Conservation (phyloP, 805 yeast species). For the Candida patagonica region DNA sequence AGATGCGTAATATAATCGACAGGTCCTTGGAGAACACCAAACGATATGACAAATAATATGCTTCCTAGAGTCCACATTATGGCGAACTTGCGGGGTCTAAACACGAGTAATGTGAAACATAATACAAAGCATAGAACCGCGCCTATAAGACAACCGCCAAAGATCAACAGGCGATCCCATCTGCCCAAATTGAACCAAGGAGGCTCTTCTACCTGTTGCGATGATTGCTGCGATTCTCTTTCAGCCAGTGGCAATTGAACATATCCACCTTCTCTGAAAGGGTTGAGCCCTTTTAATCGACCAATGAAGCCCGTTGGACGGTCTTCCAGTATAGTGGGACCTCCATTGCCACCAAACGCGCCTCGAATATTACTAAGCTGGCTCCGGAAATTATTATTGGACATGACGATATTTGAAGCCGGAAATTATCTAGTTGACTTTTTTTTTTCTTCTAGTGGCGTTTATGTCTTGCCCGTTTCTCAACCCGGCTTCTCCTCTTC, state of each 20-base stretch:
- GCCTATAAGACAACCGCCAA: constrained; percentile 66
- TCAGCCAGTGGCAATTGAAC: constrained; percentile 17
- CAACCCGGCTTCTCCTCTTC: too few relatives aligned
- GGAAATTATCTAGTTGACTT: too few relatives aligned
- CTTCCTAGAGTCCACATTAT: constrained; percentile 83
- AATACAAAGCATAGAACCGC: constrained; percentile 73
- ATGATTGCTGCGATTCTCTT: constrained; percentile 15
- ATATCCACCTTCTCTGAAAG: constrained; percentile 19
- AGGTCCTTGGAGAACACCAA: constrained; percentile 91
- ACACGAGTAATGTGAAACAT: constrained; percentile 69
- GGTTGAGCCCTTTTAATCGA: constrained; percentile 20
- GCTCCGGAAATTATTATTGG: constrained; percentile 26
- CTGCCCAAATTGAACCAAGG: constrained; percentile 42
- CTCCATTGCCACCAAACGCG: background rate
- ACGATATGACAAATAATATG: constrained; percentile 72
- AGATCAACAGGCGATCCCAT: constrained; percentile 72
- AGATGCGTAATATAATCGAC: constrained; percentile 67
- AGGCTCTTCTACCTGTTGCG: constrained; percentile 28
- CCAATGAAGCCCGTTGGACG: constrained; percentile 16
- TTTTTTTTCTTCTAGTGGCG: too few relatives aligned
- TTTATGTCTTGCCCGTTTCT: too few relatives aligned
- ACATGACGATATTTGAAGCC: too few relatives aligned
- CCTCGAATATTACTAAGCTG: constrained; percentile 23
- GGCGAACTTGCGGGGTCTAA: constrained; percentile 88
- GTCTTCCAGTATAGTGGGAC: constrained; percentile 3